Evolutionary conservation across 2,329 filamentous ascomycete genomes (phyloP), one percentile per base, ranked within the genome.

Genomic region (Penicillium expansum): DNA sequence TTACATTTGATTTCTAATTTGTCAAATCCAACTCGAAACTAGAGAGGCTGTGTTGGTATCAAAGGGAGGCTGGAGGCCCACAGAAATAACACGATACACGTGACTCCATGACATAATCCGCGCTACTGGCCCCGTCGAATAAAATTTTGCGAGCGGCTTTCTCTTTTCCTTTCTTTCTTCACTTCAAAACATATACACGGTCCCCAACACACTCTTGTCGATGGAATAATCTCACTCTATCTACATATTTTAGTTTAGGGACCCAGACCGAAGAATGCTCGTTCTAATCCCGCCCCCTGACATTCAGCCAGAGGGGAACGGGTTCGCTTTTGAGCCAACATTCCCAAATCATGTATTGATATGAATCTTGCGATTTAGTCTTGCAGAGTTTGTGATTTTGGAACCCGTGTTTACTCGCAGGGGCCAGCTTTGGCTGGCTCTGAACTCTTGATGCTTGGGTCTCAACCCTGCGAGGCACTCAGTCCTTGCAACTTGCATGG

Each of bases 261-360:
- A 77, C 75, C 74, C 62, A 77, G 75, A 77, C 51, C 59, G 68
- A 77, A 59, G 51, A 52, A 62, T 72, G 74, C 74, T 75, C 72
- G 65, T 75, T 75, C 71, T 75, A 77, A 77, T 77, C 74, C 74
- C 69, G 69, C 67, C 66, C 59, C 63, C 69, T 70, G 66, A 61
- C 67, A 58, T 55, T 55, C 58, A 49, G 52, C 60, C 60, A 66
- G 67, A 67, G 68, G 71, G 70, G 62, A 64, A 65, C 70, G 73
- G 75, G 73, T 77, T 77, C 75, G 75, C 75, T 76, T 71, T 77
- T 73, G 73, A 75, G 75, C 74, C 72, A 67, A 77, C 71, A 77
- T 64, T 37, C 55, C 55, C 47, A 58, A 41, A 32, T 45, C 35
- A 45, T 45, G 22, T 48, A 29, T 37, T 39, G 24, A 29, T 41